Conservation (phyloP, 257 asterid species). For the Salvia splendens region DNA sequence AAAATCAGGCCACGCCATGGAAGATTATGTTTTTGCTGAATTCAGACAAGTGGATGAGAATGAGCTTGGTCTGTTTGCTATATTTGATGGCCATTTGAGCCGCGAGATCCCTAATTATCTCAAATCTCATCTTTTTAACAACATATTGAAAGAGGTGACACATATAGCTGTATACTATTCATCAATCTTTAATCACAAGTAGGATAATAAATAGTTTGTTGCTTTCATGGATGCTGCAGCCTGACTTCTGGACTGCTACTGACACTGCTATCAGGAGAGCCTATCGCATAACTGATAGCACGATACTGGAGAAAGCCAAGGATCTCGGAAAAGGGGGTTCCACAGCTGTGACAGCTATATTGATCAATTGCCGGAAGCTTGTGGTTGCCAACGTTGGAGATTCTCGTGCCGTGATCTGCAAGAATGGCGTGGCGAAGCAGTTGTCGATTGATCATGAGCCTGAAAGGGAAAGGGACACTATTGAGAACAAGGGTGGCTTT, state of each 20-base stretch:
- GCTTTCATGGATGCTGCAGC: no score
- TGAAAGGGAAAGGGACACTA: conserved; percentile 57
- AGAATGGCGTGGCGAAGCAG: conserved; percentile 78
- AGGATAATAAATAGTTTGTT: no score
- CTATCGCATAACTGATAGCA: conserved; percentile 63
- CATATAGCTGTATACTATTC: no score
- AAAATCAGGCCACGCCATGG: conserved; percentile 76
- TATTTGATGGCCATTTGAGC: conserved; percentile 88
- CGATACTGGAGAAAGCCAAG: conserved; percentile 67
- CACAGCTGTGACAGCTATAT: conserved; percentile 89
- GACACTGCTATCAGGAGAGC: conserved; percentile 82
- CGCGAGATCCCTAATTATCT: conserved; percentile 74
- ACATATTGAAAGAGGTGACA: conserved; percentile 61
- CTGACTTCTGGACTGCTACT: conserved; percentile 78
- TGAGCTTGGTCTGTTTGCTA: conserved; percentile 83
- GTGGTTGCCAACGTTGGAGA: conserved; percentile 96
- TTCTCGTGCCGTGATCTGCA: conserved; percentile 90
- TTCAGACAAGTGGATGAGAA: conserved; percentile 66
- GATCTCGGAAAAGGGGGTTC: conserved; percentile 92
- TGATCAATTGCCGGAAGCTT: conserved; percentile 75
- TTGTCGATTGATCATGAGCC: conserved; percentile 92
- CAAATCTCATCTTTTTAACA: conserved; percentile 73
- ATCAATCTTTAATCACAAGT: no score
- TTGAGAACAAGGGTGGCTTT: conserved; percentile 87
- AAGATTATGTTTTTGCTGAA: conserved; percentile 83